Evolutionary conservation across 2,329 filamentous ascomycete species (phyloP), one percentile per base, ranked within the genome.

Genomic region (Arthroderma uncinatum): DNA sequence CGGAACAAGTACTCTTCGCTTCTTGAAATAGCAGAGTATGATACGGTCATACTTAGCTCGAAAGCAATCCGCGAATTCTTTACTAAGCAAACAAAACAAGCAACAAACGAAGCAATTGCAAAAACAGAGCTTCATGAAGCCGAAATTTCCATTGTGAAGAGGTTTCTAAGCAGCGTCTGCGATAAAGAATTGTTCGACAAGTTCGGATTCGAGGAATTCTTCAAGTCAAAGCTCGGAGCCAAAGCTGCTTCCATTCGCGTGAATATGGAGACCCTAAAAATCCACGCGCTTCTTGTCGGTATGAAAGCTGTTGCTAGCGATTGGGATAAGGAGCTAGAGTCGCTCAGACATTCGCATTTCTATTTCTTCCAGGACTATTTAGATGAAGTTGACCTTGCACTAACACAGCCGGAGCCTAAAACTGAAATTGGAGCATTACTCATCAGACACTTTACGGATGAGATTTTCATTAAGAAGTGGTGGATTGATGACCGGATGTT

Each of bases 151-250:
- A 65, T 67, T 37, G 61, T 67, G 33, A 57, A 58, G 8, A 58
- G 64, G 36, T 65, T 67, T 53, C 44, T 67, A 5, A 62, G 62
- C n/a, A 64, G 59, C 2, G 62, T 67, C 4, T 67, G 65, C 37
- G 64, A 67, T 28, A 56, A 62, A 3, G 60, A 60, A 1, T 30
- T 67, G 23, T 67, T 66, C 54, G 53, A 55, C 4, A 67, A 62
- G 54, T 67, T 66, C 21, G 64, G 63, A 2, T 66, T 67, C 19
- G 65, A 67, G 16, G 62, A 63, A 4, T 67, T 65, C 21, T 66
- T 67, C 36, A 54, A 64, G 54, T 54, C 55, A 2, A 66, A 67
- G 39, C 23, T 65, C 5, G 62, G 60, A 9, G 60, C 59, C 1
- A 66, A 61, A 25, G 58, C 57, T 1, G 62, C 57, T 19, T 57